phyloP scores from a whole-genome alignment of 2,329 filamentous ascomycete species.

The Xylaria sp. region DNA sequence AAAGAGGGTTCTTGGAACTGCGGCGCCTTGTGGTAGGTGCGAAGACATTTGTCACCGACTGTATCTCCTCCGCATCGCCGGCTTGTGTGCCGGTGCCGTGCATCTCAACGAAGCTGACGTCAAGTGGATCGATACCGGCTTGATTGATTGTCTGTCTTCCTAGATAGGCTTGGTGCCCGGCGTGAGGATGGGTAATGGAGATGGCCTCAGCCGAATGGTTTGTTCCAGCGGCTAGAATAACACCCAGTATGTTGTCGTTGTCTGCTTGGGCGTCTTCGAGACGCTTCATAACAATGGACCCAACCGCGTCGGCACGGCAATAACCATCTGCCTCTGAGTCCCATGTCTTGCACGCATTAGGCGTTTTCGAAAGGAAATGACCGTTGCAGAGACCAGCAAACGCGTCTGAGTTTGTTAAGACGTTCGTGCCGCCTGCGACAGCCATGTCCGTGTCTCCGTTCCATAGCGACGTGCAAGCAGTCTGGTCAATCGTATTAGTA shows the following conservation, averaged over 20 bases:
- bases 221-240: slow-evolving; percentile 65
- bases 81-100: slow-evolving; percentile 78
- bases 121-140: slow-evolving; percentile 63
- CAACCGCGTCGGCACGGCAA: slow-evolving; percentile 45
- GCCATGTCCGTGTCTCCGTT: slow-evolving; percentile 72
- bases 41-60: slow-evolving; percentile 69
- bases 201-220: slow-evolving; percentile 78
- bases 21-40: slow-evolving; percentile 58
- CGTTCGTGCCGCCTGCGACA: slow-evolving; percentile 71
- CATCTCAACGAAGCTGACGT: slow-evolving; percentile 74
- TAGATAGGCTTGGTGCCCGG: slow-evolving; percentile 69
- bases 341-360: slow-evolving; percentile 58
- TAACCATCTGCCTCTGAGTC: slow-evolving; percentile 62
- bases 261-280: slow-evolving; percentile 55
- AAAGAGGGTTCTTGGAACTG: slow-evolving; percentile 51
- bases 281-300: slow-evolving; percentile 42
- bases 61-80: slow-evolving; percentile 74
- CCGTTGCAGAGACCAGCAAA: slow-evolving; percentile 70
- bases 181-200: slow-evolving; percentile 78
- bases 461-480: slow-evolving; percentile 68
- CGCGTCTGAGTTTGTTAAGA: slow-evolving; percentile 73
- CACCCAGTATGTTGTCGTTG: slow-evolving; percentile 55
- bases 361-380: slow-evolving; percentile 67
- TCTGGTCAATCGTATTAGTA: slow-evolving; percentile 2
- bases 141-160: slow-evolving; percentile 68